Evolutionary conservation across 805 yeast genomes (phyloP).

Genomic region (Sugiyamaella qingdaonensis): DNA sequence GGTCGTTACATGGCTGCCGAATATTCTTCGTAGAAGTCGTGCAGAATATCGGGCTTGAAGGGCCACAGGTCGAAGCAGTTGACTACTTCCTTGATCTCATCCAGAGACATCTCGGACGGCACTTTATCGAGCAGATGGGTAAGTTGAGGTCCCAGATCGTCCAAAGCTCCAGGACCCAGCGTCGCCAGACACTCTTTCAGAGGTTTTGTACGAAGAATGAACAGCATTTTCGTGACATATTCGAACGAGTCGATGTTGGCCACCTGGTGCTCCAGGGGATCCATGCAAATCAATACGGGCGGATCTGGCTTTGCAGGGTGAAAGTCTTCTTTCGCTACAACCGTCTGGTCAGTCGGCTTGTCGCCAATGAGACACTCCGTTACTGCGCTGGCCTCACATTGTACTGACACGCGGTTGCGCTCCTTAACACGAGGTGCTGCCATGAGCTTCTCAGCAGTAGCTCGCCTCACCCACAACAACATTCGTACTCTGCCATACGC

Average conservation of each 20-base stretch:
- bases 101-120: constrained; percentile 47
- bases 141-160: constrained; percentile 34
- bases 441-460: constrained; percentile 58
- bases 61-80: constrained; percentile 71
- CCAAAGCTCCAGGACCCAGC: constrained; percentile 76
- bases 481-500: constrained; percentile 69
- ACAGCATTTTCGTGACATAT: constrained; percentile 57
- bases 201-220: constrained; percentile 45
- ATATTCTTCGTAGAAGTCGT: constrained; percentile 40
- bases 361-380: constrained; percentile 50
- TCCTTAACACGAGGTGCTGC: constrained; percentile 48
- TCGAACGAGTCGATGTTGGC: constrained; percentile 57
- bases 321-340: constrained; percentile 8
- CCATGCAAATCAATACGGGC: constrained; percentile 54
- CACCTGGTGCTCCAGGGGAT: constrained; percentile 43
- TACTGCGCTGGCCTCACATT: constrained; percentile 61
- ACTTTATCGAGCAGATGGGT: constrained; percentile 40
- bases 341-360: constrained; percentile 1
- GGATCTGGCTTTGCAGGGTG: constrained; percentile 12
- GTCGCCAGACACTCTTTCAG: constrained; percentile 45
- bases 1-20: neutral
- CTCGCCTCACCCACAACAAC: constrained; percentile 62
- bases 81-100: constrained; percentile 53
- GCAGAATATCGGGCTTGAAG: constrained; percentile 62
- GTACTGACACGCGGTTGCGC: constrained; percentile 61